Percentiles rank a stretch among this genome's conserved stretches.
phyloP scores from a whole-genome alignment of 2,329 filamentous ascomycete genomes.

The Claviceps spartinae region DNA sequence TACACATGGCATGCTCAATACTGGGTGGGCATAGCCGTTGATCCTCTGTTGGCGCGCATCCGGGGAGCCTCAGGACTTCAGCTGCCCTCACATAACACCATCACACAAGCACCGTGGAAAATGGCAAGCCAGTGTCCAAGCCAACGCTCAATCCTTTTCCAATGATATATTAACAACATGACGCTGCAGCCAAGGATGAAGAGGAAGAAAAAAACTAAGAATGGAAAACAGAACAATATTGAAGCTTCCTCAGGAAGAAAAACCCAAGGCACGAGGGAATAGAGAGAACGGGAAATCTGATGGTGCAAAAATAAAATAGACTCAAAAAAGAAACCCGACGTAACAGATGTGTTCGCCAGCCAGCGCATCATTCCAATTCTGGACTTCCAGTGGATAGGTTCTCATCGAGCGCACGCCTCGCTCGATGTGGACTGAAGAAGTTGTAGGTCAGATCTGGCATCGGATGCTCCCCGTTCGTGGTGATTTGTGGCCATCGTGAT shows the following conservation, averaged over 20 bases:
- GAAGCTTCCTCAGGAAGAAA: conserved; percentile 2
- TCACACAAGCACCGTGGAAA: not conserved
- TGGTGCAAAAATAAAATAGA: conserved; percentile 3
- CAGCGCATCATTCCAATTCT: not conserved
- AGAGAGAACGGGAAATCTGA: not conserved
- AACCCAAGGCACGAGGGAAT: conserved; percentile 8
- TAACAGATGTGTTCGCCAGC: not conserved
- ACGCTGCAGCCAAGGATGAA: not conserved
- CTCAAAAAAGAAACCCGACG: not conserved
- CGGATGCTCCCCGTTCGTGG: not conserved
- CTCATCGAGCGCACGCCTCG: conserved; percentile 1
- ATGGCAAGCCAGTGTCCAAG: not conserved
- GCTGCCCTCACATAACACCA: not conserved
- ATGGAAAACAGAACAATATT: not conserved
- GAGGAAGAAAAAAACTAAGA: not conserved
- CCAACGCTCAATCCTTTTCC: not conserved
- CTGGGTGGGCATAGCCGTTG: too few relatives aligned
- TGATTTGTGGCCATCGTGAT: not conserved
- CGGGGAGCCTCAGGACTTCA: too few relatives aligned
- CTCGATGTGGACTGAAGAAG: not conserved
- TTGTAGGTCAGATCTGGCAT: not conserved
- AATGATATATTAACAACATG: not conserved
- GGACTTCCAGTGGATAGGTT: conserved; percentile 12
- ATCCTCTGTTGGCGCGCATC: too few relatives aligned
- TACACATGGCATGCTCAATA: too few relatives aligned